Evolutionary conservation across 139 green algal genomes (phyloP).

Genomic region (Astrephomene gubernaculifera): DNA sequence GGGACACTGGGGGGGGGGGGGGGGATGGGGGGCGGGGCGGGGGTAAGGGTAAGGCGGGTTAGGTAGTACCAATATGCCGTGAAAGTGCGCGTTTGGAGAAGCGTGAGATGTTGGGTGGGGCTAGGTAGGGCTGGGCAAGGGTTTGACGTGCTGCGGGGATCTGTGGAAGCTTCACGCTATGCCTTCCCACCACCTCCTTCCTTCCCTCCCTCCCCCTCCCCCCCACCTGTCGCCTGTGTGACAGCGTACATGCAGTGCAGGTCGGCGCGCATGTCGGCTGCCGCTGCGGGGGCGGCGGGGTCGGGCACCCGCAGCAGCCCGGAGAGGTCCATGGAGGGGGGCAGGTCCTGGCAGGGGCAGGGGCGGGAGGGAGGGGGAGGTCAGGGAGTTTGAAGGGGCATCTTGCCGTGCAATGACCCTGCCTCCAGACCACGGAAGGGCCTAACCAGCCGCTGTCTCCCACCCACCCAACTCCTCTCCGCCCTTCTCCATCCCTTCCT

Average conservation of each 20-base stretch:
- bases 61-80: no score
- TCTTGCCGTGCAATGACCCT: no score
- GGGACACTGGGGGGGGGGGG: neutral
- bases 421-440: no score
- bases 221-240: conserved; percentile 10
- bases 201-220: neutral
- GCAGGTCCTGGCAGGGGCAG: conserved; percentile 43
- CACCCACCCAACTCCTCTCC: no score
- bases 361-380: conserved; percentile 9
- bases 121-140: no score
- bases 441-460: no score
- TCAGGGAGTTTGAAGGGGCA: neutral
- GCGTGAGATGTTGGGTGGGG: no score
- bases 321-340: conserved; percentile 4
- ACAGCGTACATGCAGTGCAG: conserved; percentile 46
- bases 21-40: neutral
- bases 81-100: no score
- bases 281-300: no score
- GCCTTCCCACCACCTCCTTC: neutral
- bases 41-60: neutral
- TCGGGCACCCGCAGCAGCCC: conserved; percentile 13
- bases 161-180: no score
- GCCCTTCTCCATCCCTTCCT: no score
- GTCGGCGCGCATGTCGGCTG: neutral
- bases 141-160: no score